Conservation (phyloP, 495 filamentous ascomycete species). For the Ramalina intermedia region DNA sequence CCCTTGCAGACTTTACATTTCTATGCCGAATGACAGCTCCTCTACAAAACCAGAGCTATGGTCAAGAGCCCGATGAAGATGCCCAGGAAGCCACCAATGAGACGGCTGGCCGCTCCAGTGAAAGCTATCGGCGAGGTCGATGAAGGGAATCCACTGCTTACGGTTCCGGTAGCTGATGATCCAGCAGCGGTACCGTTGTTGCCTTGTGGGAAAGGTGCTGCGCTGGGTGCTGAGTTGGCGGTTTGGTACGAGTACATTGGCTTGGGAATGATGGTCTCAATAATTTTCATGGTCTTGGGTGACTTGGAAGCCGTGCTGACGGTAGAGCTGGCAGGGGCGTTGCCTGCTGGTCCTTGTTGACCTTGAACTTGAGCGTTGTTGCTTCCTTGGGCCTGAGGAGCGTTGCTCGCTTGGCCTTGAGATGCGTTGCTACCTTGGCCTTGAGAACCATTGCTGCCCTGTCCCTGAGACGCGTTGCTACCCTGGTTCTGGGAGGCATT, state of each 20-base stretch:
- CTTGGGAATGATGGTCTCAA: not conserved
- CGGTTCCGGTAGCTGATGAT: not conserved
- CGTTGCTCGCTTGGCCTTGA: not conserved
- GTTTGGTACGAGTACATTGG: not conserved
- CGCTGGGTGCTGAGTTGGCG: not conserved
- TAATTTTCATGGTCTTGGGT: not conserved
- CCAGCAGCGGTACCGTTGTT: not conserved
- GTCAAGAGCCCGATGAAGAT: not conserved
- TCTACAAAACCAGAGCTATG: not conserved
- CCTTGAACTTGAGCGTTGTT: not conserved
- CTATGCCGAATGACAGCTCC: not conserved
- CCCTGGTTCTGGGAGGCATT: not conserved
- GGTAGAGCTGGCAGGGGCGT: not conserved
- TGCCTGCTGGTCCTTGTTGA: not conserved
- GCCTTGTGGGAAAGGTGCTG: not conserved
- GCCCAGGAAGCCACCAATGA: conserved; percentile 3
- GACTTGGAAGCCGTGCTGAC: not conserved
- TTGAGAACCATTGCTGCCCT: not conserved
- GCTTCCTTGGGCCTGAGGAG: not conserved
- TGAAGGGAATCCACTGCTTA: not conserved
- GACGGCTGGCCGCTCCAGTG: conserved; percentile 8
- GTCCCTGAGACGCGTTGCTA: not conserved
- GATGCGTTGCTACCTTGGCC: not conserved
- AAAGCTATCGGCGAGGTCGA: not conserved
- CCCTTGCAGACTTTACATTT: too few relatives aligned